Evolutionary conservation across 257 asterid species (phyloP), one percentile per base, ranked within the genome.

Genomic region (Solanum sparsipilum): DNA sequence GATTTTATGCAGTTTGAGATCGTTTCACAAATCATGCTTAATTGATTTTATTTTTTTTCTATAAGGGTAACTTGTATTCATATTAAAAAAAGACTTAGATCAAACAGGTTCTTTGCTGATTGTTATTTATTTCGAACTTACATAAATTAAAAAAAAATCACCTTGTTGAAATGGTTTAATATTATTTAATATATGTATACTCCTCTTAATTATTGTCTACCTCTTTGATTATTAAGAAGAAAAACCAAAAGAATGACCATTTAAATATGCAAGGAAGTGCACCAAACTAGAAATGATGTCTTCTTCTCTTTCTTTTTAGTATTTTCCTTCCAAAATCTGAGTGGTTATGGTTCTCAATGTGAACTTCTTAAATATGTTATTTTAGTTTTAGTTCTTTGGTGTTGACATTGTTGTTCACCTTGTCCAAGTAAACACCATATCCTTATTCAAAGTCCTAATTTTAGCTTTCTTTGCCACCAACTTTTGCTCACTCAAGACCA

Each of bases 401-500:
- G 86, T 46, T 81, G 85, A 16, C 86, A 48, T 7, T 48, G 74
- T 44, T 86, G 73, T 67, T 88, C 75, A 86, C 71, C 70, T 87
- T 60, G 68, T 91, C 65, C 84, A 82, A 58, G 75, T 75, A 74
- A 68, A 71, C 75, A 89, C 32, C 78, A 70, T 83, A 86, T 60
- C 41, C 10, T 71, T 52, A 83, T 68, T 56, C 89, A 87, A 88
- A 88, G 88, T 86, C 86, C 48, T 83, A 86, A 46, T 84, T 84
- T 86, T 72, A 86, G 81, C 85, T 88, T 89, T 67, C 79, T 71
- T 85, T 68, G 87, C 52, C 16, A 86, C 84, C 87, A 85, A 86
- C 72, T 90, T 83, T 89, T 92, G 89, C 88, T 76, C 86, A 89
- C 86, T 92, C 91, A 88, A 96, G 99, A 93, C 98, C 94, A 96